A percentile compares a stretch with the other conserved stretches of the same genome.
Evolutionary conservation across 768 basidiomycete genomes (phyloP).

Genomic region (Russula emetica): DNA sequence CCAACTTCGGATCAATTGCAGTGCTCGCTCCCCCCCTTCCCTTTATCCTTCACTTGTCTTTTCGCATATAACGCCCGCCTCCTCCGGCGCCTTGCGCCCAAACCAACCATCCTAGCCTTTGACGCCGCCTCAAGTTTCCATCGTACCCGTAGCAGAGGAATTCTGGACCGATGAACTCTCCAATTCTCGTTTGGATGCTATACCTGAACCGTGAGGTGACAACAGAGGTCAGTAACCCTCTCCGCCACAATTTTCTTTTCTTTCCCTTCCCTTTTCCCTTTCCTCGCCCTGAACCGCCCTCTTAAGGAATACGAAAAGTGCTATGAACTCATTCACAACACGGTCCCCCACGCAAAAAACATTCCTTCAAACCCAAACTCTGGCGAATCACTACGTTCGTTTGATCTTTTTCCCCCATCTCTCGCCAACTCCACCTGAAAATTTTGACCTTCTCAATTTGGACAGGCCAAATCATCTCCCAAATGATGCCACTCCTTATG

Average conservation of each 20-base stretch:
- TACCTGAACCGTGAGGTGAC: slow-evolving; percentile 71
- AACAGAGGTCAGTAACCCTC: slow-evolving; percentile 45
- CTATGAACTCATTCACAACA: slow-evolving; percentile 54
- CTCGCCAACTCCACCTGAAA: slow-evolving; percentile 10
- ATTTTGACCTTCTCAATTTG: slow-evolving; percentile 14
- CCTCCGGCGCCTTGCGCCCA: slow-evolving; percentile 14
- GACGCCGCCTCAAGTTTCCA: slow-evolving; percentile 17
- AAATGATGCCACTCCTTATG: slow-evolving; percentile 77
- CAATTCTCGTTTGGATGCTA: slow-evolving; percentile 77
- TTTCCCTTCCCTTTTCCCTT: not conserved
- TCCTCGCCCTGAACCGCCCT: slow-evolving; percentile 21
- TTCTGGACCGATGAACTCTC: slow-evolving; percentile 45
- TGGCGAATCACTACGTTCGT: slow-evolving; percentile 64
- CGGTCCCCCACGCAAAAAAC: slow-evolving; percentile 50
- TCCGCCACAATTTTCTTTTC: slow-evolving; percentile 2
- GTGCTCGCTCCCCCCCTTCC: not conserved
- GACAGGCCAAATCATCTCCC: slow-evolving; percentile 66
- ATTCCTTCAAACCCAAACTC: slow-evolving; percentile 53
- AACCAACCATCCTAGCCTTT: slow-evolving; percentile 21
- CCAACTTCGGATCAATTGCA: slow-evolving; percentile 21
- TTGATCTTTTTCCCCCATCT: slow-evolving; percentile 24
- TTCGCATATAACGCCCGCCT: slow-evolving; percentile 20
- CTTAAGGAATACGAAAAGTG: slow-evolving; percentile 71
- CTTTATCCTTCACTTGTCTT: not conserved
- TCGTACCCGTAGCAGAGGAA: slow-evolving; percentile 1